Base-by-base conservation (phyloP, 305 asterid species). In the Solanum aculeatissimum region DNA sequence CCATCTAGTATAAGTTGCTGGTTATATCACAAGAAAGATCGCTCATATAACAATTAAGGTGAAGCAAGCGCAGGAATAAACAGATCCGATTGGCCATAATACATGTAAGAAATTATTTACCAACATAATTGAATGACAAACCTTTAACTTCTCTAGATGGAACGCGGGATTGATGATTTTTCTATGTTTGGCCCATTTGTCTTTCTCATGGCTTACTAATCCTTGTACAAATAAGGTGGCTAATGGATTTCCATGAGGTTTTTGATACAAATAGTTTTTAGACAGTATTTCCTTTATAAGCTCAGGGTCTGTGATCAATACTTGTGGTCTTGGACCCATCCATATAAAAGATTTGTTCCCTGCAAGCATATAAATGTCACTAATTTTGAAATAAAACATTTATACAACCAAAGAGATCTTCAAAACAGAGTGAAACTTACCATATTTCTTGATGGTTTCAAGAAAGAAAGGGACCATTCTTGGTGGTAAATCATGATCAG, bases 171-270 rank as follows among this genome's bases (percentile, higher is more conserved):
- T 86, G 58, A 88, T 47, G 29, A 88, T 32, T 49, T 84, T 88
- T 78, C 89, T 84, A 9, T 88, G 90, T 60, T 88, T 88, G 0
- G 85, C 89, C 89, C 86, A 88, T 84, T 74, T 81, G 54, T 82
- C 86, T 66, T 84, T 62, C 12, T 88, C 86, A 11, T 81, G 75
- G 29, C 21, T 69, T 4, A 23, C 74, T 25, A 88, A 3, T 54
- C 90, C 90, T 81, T 42, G 68, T 6, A 54, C 9, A 8, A 87
- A 10, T 38, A 66, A 66, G n/a, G 42, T 55, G 5, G 11, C 55
- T 3, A 18, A 43, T 27, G 83, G 84, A 80, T 71, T 63, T 27
- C 8, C 43, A 49, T 18, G 38, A 38, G 81, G 74, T 83, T 84
- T 84, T n/a, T 54, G 86, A 72, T 4, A 84, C 23, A 53, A 45